Evolutionary conservation across 106 monocot species (phyloP), one percentile per base, ranked within the genome.

Genomic region (Alisma plantagoaquatica): DNA sequence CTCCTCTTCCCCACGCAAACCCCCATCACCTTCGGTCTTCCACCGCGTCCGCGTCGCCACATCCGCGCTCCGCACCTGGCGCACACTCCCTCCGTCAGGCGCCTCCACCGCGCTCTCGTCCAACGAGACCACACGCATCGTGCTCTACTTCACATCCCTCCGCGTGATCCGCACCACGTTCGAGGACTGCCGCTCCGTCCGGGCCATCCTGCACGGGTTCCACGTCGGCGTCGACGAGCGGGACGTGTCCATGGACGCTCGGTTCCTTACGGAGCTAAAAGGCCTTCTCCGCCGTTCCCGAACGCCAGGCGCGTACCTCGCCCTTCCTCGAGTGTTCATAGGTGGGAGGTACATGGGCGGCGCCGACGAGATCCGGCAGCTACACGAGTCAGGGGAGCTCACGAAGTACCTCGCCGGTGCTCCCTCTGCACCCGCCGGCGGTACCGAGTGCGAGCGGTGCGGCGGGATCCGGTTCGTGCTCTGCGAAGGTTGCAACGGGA

Each of bases 321-420:
- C n/a, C n/a, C n/a, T n/a, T n/a, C 89, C 89, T 14, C 61, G 62
- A 28, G 68, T 89, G 2, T 89, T 89, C 75, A 49, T 89, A 30
- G 79, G 66, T 10, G 83, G 79, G 14, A 41, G 83, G 29, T 78
- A 80, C 68, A 41, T 89, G 30, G 89, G 89, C 53, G 83, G 89
- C 14, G 71, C 73, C 12, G 89, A 89, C 24, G 89, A 89, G 76
- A 70, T 89, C 61, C 73, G 73, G 41, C 51, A 59, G 49, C 66
- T 89, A 19, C 70, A 80, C 57, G 89, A 89, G 56, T 55, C 46
- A 27, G 89, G 89, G 23, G 83, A 89, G 73, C 73, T 89, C 18
- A 67, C 65, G 31, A 55, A 49, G 21, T 22, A 70, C 25, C 50
- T 89, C 20, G 79, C 62, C 15, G 76, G 66, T 11, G 73, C 48